Evolutionary conservation across 164 flowering plant genomes (phyloP), one percentile per base, ranked within the genome.

Genomic region (Tetrastigma voinierianum): DNA sequence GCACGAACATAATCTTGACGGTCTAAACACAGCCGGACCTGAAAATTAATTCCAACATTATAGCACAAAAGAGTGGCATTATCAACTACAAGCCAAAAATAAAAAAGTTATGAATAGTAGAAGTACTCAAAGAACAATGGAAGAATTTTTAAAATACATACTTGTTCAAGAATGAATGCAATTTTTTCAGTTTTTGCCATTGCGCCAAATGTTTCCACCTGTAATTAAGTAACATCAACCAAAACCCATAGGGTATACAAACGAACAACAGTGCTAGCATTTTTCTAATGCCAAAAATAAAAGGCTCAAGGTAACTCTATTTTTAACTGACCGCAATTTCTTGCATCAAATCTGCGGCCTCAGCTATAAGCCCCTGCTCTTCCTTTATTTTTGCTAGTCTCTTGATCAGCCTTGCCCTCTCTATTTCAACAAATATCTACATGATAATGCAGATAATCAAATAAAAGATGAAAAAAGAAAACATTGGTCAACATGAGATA

Each of bases 161-260:
- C 98, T 80, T 95, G 98, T 72, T 91, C 98, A 67, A 95, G 97
- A 68, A 95, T 95, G 75, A 95, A 95, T 1, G 96, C 96, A 69
- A 91, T 89, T 69, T 91, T 95, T 74, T 95, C 98, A 16, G 98
- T 95, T 79, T 95, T 95, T 17, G 98, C 97, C 98, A 91, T 95
- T 18, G 96, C 97, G 62, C 98, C 98, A 86, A 95, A 95, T n/a
- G n/a, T n/a, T n/a, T n/a, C n/a, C n/a, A n/a, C n/a, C n/a, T n/a
- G n/a, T n/a, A n/a, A n/a, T n/a, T n/a, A n/a, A n/a, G n/a, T 95
- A 54, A 16, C 15, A 64, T 69, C 32, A 53, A 53, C 18, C 54
- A 61, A 12, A 2, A n/a, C 32, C 10, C 8, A n/a, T n/a, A 45
- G n/a, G 61, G 17, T 18, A 49, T 18, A 59, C 11, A 7, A 57